phyloP scores from a whole-genome alignment of 1,139 yeast species.

The Debaryomycetaceae sp. region DNA sequence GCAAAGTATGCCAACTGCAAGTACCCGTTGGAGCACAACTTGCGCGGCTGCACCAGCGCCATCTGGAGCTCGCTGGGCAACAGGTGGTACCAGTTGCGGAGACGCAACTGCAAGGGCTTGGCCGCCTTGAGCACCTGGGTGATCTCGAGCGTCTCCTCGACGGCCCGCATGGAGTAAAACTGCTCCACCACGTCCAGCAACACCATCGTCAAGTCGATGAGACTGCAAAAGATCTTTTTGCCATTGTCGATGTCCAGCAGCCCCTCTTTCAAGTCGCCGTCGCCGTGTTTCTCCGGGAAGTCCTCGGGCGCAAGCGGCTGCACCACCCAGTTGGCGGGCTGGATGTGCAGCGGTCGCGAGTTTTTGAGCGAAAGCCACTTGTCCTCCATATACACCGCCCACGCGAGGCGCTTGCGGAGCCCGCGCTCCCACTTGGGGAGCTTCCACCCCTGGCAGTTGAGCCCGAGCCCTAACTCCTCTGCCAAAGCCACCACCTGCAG shows the following conservation, averaged over 20 bases:
- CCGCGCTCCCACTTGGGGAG: slow-evolving; percentile 93
- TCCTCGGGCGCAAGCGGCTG: slow-evolving; percentile 62
- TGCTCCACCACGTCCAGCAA: slow-evolving; percentile 67
- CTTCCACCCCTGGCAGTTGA: slow-evolving; percentile 84
- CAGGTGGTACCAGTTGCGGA: slow-evolving; percentile 81
- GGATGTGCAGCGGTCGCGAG: slow-evolving; percentile 74
- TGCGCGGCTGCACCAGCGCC: slow-evolving; percentile 56
- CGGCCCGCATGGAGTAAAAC: slow-evolving; percentile 67
- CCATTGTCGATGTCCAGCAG: slow-evolving; percentile 72
- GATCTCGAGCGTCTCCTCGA: slow-evolving; percentile 51
- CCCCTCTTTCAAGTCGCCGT: slow-evolving; percentile 55
- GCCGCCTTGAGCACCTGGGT: slow-evolving; percentile 68
- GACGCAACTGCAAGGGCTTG: slow-evolving; percentile 76
- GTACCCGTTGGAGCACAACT: slow-evolving; percentile 65
- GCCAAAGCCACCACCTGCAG: slow-evolving; percentile 83
- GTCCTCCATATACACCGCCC: slow-evolving; percentile 91
- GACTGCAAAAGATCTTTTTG: slow-evolving; percentile 61
- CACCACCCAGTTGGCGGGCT: slow-evolving; percentile 68
- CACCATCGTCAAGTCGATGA: slow-evolving; percentile 65
- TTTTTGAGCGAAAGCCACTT: slow-evolving; percentile 81
- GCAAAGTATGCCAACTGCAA: slow-evolving; percentile 83
- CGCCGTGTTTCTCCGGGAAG: slow-evolving; percentile 65
- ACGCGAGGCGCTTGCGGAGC: slow-evolving; percentile 74
- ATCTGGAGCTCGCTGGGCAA: slow-evolving; percentile 69
- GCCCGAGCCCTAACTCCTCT: slow-evolving; percentile 81